Conservation (phyloP, 139 green algal genomes). For the Micromonas pusilla region DNA sequence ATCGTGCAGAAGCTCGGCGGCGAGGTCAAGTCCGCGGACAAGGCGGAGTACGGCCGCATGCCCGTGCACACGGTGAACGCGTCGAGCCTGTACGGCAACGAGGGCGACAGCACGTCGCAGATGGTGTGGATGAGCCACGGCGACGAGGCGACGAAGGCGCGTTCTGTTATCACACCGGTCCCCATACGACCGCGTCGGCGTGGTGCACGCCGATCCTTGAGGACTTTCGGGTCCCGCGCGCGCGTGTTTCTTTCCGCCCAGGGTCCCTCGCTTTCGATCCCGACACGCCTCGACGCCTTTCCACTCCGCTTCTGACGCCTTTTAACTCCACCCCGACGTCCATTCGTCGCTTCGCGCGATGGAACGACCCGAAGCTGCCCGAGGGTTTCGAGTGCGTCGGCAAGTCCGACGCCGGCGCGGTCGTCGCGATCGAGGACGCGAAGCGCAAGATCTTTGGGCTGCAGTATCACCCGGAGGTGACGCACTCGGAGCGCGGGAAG, state of each 20-base stretch:
- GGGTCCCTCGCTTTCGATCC: no score
- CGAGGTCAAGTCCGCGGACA: slow-evolving; percentile 60
- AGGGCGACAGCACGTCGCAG: slow-evolving; percentile 38
- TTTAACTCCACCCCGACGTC: no score
- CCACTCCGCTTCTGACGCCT: no score
- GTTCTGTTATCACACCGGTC: no score
- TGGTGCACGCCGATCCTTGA: no score
- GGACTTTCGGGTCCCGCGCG: no score
- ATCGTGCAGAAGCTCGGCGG: slow-evolving; percentile 67
- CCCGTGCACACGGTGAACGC: slow-evolving; percentile 27
- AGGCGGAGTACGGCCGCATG: slow-evolving; percentile 96
- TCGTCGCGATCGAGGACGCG: slow-evolving; percentile 87
- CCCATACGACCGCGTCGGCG: no score
- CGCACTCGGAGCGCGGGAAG: slow-evolving; percentile 75
- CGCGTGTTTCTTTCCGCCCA: no score
- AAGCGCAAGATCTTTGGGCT: slow-evolving; percentile 78
- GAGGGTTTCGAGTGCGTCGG: slow-evolving; percentile 75
- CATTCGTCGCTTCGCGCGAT: no score
- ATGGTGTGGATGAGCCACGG: slow-evolving; percentile 98
- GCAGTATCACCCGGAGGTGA: slow-evolving; percentile 95
- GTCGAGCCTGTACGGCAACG: neutral
- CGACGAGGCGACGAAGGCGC: slow-evolving; percentile 79
- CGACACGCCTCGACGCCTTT: no score
- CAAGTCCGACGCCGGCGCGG: slow-evolving; percentile 68
- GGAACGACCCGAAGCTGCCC: slow-evolving; percentile 66